These are phyloP conservation scores for Penicillium alfredii DNA, from an alignment of 495 filamentous ascomycete genomes.

Conservation along the genomic window DNA sequence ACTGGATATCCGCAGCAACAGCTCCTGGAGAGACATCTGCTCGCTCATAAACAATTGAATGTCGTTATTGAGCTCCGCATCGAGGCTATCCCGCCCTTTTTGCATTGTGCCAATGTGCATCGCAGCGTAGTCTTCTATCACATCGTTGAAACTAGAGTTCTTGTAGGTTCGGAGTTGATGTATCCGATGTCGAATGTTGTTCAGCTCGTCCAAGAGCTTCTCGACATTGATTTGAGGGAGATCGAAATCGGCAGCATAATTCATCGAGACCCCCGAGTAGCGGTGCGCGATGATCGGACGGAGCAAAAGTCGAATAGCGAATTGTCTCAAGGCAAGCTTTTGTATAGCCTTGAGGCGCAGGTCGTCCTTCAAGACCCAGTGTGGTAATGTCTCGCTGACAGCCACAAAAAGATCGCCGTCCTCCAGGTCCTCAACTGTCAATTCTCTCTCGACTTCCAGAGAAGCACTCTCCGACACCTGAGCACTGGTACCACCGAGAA, in stretches of 20 bases:
- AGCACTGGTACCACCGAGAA: conserved; percentile 6
- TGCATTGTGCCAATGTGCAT: conserved; percentile 9
- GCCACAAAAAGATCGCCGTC: conserved; percentile 4
- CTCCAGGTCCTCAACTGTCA: background rate
- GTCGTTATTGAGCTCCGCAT: conserved; percentile 28
- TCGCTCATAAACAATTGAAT: conserved; percentile 25
- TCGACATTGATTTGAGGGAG: conserved; percentile 27
- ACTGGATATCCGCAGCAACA: conserved; percentile 31
- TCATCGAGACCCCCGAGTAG: conserved; percentile 34
- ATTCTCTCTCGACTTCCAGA: background rate
- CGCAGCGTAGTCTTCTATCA: conserved; percentile 17
- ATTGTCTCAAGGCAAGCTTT: conserved; percentile 38
- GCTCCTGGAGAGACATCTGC: conserved; percentile 33
- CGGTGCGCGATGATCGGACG: conserved; percentile 37
- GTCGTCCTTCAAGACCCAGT: conserved; percentile 27
- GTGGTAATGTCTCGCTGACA: conserved; percentile 18
- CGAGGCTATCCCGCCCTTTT: conserved; percentile 18
- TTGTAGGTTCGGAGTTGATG: conserved; percentile 18
- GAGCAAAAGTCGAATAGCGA: conserved; percentile 37
- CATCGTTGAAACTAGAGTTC: conserved; percentile 22
- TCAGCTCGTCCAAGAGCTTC: conserved; percentile 30
- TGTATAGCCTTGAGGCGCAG: conserved; percentile 37
- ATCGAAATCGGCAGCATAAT: conserved; percentile 24
- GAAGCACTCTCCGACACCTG: conserved; percentile 3
- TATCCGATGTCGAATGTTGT: conserved; percentile 28